These are phyloP conservation scores for Trypanosoma brucei DNA, from an alignment of 208 protist genomes.

Conservation along the genomic window DNA sequence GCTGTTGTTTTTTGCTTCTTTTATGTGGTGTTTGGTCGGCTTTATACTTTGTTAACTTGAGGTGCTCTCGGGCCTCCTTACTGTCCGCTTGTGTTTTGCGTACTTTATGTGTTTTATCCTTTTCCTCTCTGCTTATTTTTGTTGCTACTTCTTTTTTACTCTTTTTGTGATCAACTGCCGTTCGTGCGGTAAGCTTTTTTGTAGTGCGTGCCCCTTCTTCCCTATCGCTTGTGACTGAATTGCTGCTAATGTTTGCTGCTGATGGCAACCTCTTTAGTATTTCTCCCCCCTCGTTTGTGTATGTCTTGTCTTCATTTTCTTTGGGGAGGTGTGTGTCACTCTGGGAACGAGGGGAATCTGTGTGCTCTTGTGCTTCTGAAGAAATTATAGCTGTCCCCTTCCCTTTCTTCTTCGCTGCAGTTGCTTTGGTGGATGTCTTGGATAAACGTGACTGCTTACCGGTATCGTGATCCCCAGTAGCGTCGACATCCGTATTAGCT, in stretches of 20 bases:
- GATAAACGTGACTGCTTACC: no score
- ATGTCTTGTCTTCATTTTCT: not conserved
- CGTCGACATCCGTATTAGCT: no score
- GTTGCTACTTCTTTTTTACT: constrained; percentile 1
- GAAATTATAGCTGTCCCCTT: no score
- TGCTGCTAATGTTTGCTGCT: no score
- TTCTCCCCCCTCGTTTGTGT: not conserved
- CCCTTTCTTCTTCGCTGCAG: no score
- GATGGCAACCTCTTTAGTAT: not conserved
- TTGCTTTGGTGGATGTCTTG: no score
- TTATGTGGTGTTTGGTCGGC: not conserved
- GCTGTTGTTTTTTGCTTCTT: not conserved
- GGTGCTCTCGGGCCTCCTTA: not conserved
- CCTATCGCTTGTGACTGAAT: no score
- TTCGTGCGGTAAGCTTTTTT: constrained; percentile 3
- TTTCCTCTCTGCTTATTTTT: not conserved
- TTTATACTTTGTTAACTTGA: constrained; percentile 1
- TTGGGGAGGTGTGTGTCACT: no score
- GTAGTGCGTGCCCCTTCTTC: not conserved
- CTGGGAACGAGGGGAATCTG: no score
- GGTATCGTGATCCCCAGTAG: no score
- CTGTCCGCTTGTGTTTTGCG: not conserved
- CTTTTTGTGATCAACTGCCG: not conserved
- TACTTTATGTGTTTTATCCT: not conserved
- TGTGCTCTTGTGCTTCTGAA: no score